Evolutionary conservation across 352 stramenopile species (phyloP), one percentile per base, ranked within the genome.

Genomic region (Phytopythium ostracodes): DNA sequence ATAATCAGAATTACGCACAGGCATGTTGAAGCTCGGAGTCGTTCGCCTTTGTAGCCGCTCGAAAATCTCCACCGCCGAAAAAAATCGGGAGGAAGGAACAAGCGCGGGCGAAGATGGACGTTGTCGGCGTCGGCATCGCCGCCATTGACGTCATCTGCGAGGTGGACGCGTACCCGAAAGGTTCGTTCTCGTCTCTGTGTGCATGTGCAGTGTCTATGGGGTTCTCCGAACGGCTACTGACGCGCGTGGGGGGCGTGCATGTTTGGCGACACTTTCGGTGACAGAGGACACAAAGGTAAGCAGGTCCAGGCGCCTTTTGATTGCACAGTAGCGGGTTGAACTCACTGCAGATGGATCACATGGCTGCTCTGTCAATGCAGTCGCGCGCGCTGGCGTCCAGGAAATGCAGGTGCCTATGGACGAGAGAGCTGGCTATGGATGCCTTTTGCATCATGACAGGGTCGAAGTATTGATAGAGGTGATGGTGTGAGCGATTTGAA

Each of bases 81-180:
- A 47, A 25, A 20, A 35, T 42, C 2, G 6, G 14, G 6, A 10
- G 15, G 29, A n/a, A 4, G 49, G 15, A 40, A 36, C 25, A 29
- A 43, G 3, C 35, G 24, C 27, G 56, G 38, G 11, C 24, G 22
- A 38, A 43, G 4, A 83, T 85, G 75, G 77, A 87, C 58, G 59
- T 91, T 40, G 70, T 92, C 11, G 81, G 67, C 20, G 76, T 91
- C 43, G 83, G 83, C n/a, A 92, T 88, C 67, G 81, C 75, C 31
- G 76, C 83, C 36, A 80, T 92, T 57, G 81, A 92, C 64, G 68
- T 92, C 29, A 76, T 91, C 52, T 68, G 84, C 42, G 79, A 88
- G 58, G 77, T 92, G 31, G 77, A 71, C 12, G 46, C 50, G 58
- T 92, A 76, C 49, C 83, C 83, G 12, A 55, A 73, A 73, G 83